A percentile compares a stretch with the other conserved stretches of the same genome.
These are phyloP conservation scores for Neofusicoccum laricinum DNA, from an alignment of 2,329 filamentous ascomycete genomes.

Conservation along the genomic window DNA sequence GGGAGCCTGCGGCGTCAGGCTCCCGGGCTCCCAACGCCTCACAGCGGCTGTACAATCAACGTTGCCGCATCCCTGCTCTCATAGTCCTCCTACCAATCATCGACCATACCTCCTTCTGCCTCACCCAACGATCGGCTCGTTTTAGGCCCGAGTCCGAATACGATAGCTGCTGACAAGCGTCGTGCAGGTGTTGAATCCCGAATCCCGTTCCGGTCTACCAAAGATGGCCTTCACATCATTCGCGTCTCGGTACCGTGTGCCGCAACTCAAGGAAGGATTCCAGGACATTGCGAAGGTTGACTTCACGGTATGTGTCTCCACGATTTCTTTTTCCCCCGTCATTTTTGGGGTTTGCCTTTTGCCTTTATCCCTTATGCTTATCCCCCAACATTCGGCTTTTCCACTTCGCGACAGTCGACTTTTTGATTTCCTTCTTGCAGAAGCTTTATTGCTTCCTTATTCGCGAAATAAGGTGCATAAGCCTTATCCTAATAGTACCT, in stretches of 20 bases:
- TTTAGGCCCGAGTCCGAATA: background rate
- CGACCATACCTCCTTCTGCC: background rate
- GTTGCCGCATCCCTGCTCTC: background rate
- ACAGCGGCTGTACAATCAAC: background rate
- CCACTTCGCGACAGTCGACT: background rate
- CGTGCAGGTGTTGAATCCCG: slow-evolving; percentile 68
- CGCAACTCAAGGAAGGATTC: slow-evolving; percentile 75
- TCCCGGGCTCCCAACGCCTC: background rate
- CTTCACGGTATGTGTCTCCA: slow-evolving; percentile 56
- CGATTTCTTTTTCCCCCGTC: background rate
- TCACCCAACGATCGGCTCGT: background rate
- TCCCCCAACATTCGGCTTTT: background rate
- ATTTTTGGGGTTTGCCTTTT: background rate
- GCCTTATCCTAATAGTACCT: slow-evolving; percentile 1
- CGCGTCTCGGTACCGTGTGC: slow-evolving; percentile 68
- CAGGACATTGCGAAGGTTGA: slow-evolving; percentile 71
- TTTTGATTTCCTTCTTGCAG: background rate
- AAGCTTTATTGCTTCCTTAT: background rate
- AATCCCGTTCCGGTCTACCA: slow-evolving; percentile 70
- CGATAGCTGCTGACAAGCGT: background rate
- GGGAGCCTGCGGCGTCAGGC: slow-evolving; percentile 20
- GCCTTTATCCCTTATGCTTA: background rate
- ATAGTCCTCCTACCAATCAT: background rate
- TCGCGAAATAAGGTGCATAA: background rate
- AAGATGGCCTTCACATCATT: slow-evolving; percentile 79